Evolutionary conservation across 108 stramenopile genomes (phyloP).

Genomic region (Poteriospumella lacustris): DNA sequence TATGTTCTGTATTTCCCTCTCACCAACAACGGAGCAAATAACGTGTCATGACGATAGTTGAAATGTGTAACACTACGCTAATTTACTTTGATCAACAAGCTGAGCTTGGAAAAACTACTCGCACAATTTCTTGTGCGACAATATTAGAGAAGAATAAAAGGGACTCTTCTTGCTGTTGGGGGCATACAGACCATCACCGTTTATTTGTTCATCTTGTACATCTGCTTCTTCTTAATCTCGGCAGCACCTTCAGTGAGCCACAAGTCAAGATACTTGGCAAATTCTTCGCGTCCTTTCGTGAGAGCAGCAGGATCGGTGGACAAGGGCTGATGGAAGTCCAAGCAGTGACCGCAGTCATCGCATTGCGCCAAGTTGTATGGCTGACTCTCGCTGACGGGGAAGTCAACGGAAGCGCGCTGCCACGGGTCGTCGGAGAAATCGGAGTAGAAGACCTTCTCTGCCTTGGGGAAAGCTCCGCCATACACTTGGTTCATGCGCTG

Average conservation of each 20-base stretch:
- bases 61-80: too few relatives aligned
- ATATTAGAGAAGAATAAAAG: too few relatives aligned
- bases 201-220: too few relatives aligned
- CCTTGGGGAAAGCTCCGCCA: constrained; percentile 27
- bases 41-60: too few relatives aligned
- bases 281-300: neutral
- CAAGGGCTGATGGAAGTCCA: constrained; percentile 17
- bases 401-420: constrained; percentile 18
- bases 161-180: too few relatives aligned
- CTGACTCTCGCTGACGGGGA: neutral
- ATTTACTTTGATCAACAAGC: too few relatives aligned
- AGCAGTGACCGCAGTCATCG: constrained; percentile 33
- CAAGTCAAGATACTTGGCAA: constrained; percentile 1
- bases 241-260: constrained; percentile 4
- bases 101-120: too few relatives aligned
- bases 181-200: too few relatives aligned
- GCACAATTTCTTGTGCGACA: too few relatives aligned
- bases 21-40: too few relatives aligned
- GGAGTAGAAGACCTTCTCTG: constrained; percentile 22
- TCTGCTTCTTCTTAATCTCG: too few relatives aligned
- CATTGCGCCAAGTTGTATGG: constrained; percentile 7
- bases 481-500: constrained; percentile 20
- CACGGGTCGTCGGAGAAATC: constrained; percentile 38
- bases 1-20: too few relatives aligned
- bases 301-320: neutral